phyloP scores from a whole-genome alignment of 345 rosid species.

The Clausena lansium region DNA sequence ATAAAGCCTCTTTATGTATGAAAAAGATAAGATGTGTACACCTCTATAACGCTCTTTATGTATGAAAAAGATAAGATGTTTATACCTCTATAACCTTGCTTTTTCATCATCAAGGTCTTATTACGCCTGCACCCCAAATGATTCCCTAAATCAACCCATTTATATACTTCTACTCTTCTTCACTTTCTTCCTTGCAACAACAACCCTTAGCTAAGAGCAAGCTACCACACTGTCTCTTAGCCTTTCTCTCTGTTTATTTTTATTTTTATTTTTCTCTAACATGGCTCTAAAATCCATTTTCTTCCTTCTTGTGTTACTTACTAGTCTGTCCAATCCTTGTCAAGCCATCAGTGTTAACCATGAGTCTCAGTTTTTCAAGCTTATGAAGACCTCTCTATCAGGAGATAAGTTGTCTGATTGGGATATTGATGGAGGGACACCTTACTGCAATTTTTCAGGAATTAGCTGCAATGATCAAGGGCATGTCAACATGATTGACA shows the following conservation, averaged over 20 bases:
- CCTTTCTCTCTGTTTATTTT: neutral
- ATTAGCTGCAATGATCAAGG: conserved; percentile 62
- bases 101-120: conserved; percentile 33
- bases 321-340: conserved; percentile 27
- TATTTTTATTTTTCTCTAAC: conserved; percentile 7
- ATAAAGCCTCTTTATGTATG: conserved; percentile 57
- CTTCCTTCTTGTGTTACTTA: conserved; percentile 32
- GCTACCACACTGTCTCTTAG: conserved; percentile 21
- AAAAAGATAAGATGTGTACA: conserved; percentile 43
- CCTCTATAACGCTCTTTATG: conserved; percentile 38
- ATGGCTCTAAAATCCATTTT: conserved; percentile 38
- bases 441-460: conserved; percentile 67
- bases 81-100: conserved; percentile 33
- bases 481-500: conserved; percentile 52
- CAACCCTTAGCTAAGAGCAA: conserved; percentile 22
- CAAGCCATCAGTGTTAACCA: conserved; percentile 24
- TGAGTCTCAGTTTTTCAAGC: conserved; percentile 64
- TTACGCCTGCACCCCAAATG: conserved; percentile 32
- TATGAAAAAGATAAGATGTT: conserved; percentile 38
- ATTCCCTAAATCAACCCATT: conserved; percentile 36
- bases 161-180: conserved; percentile 40
- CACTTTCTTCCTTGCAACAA: conserved; percentile 38
- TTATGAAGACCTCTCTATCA: conserved; percentile 52
- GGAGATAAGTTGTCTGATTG: conserved; percentile 58
- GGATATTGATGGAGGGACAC: conserved; percentile 39